phyloP scores from a whole-genome alignment of 78 protist genomes.

The Pirum gemmata region DNA sequence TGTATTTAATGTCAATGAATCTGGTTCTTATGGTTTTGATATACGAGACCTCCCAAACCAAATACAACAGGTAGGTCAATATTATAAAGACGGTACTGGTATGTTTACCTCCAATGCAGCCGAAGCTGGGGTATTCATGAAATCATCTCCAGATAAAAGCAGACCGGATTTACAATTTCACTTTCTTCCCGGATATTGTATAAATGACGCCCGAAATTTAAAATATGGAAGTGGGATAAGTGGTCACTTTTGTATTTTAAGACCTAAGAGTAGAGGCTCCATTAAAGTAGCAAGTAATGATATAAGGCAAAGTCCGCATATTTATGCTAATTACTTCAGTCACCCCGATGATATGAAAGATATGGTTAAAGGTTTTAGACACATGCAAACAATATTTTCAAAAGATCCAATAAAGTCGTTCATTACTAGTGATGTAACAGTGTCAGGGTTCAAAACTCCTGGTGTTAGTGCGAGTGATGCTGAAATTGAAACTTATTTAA shows the following conservation, averaged over 20 bases:
- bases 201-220: not conserved
- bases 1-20: not conserved
- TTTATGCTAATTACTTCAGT: constrained; percentile 54
- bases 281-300: not conserved
- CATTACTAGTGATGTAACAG: not conserved
- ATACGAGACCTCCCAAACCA: too few relatives aligned
- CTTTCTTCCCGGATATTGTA: not conserved
- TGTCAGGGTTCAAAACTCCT: not conserved
- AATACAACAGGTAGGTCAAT: not conserved
- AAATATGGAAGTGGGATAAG: not conserved
- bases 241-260: not conserved
- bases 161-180: not conserved
- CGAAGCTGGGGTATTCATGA: not conserved
- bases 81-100: not conserved
- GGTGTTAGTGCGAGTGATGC: not conserved
- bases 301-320: constrained; percentile 26
- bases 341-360: not conserved
- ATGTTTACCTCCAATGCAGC: not conserved
- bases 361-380: not conserved
- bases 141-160: not conserved
- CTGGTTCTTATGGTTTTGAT: too few relatives aligned
- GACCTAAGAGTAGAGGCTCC: constrained; percentile 22
- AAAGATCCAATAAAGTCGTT: not conserved
- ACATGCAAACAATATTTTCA: not conserved
- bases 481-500: not conserved